A percentile compares a stretch with the other conserved stretches of the same genome.
Evolutionary conservation across 148 eudicot species (phyloP).

Genomic region (Beta vulgaris): DNA sequence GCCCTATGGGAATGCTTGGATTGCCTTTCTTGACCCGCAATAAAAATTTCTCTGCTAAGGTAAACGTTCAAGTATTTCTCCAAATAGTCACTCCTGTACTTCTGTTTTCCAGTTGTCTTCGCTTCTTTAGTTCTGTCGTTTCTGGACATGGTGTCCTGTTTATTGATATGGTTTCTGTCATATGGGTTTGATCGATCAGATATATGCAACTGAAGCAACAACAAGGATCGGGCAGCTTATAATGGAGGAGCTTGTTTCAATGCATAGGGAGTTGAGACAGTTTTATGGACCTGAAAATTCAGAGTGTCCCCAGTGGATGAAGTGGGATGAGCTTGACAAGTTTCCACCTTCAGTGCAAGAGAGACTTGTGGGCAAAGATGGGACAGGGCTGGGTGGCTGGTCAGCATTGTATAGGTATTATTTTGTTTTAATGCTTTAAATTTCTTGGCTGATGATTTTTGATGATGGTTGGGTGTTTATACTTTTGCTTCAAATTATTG

Average conservation of each 20-base stretch:
- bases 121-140: not conserved
- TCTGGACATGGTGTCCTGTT: not conserved
- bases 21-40: constrained; percentile 71
- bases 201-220: constrained; percentile 86
- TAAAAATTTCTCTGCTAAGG: constrained; percentile 67
- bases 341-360: constrained; percentile 55
- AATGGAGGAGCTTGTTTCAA: constrained; percentile 79
- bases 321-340: constrained; percentile 67
- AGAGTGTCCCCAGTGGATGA: constrained; percentile 59
- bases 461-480: not conserved
- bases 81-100: not conserved
- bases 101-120: not conserved
- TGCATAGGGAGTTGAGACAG: constrained; percentile 74
- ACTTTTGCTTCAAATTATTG: too few species aligned
- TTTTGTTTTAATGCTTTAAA: constrained; percentile 3
- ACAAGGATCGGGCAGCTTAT: constrained; percentile 68
- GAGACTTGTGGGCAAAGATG: constrained; percentile 54
- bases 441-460: not conserved
- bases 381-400: constrained; percentile 68
- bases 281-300: constrained; percentile 69
- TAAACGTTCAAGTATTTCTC: constrained; percentile 11
- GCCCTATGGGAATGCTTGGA: constrained; percentile 90
- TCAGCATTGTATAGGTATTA: constrained; percentile 68
- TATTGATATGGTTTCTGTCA: constrained; percentile 17
- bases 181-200: constrained; percentile 35